Percentiles rank a stretch among this genome's conserved stretches.
phyloP scores from a whole-genome alignment of 305 asterid species.

The Fraxinus baroniana region DNA sequence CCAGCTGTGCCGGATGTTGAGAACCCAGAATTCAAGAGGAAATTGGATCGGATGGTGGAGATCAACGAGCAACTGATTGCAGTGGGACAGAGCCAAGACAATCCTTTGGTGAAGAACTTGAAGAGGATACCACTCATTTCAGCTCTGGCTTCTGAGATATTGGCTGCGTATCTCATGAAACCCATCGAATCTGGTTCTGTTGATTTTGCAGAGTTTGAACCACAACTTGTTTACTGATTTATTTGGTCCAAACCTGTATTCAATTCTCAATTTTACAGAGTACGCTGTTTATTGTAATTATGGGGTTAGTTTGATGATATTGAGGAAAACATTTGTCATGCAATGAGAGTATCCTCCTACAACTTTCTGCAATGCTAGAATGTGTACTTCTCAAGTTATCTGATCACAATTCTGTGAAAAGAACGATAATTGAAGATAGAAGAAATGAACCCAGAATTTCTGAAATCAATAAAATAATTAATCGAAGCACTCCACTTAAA shows the following conservation, averaged over 20 bases:
- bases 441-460: neutral
- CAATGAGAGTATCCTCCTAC: constrained; percentile 11
- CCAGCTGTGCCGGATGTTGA: constrained; percentile 95
- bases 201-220: constrained; percentile 82
- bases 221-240: constrained; percentile 63
- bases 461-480: neutral
- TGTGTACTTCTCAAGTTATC: neutral
- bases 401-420: neutral
- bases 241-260: neutral
- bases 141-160: constrained; percentile 71
- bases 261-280: constrained; percentile 8
- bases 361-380: constrained; percentile 16
- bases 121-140: constrained; percentile 85
- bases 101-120: constrained; percentile 72
- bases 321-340: constrained; percentile 21
- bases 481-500: neutral
- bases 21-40: constrained; percentile 96
- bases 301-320: constrained; percentile 17
- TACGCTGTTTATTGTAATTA: constrained; percentile 30
- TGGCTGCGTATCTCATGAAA: constrained; percentile 87
- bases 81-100: constrained; percentile 61
- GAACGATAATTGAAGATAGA: neutral
- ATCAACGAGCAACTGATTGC: constrained; percentile 66
- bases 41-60: constrained; percentile 85
- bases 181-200: constrained; percentile 94